Conservation (phyloP, 2,329 filamentous ascomycete species). For the Cercospora sp. region DNA sequence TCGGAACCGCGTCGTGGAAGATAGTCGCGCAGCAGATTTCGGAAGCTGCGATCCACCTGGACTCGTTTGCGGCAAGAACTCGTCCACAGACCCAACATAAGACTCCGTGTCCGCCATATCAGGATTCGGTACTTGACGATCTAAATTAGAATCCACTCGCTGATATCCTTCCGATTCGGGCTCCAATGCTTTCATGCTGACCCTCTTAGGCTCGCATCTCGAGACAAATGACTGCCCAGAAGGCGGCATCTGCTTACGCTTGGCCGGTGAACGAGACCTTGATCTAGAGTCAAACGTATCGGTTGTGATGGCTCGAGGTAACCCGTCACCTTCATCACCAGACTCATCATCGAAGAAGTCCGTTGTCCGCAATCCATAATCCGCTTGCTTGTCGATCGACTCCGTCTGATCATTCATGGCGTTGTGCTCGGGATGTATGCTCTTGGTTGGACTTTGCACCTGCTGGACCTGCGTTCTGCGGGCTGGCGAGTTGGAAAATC, state of each 20-base stretch:
- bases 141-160: conserved; percentile 27
- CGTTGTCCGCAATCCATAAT: conserved; percentile 33
- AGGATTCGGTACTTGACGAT: conserved; percentile 8
- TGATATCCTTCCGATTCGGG: conserved; percentile 32
- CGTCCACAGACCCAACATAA: conserved; percentile 35
- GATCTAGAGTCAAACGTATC: conserved; percentile 10
- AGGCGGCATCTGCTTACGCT: conserved; percentile 24
- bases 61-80: conserved; percentile 25
- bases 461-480: conserved; percentile 38
- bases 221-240: conserved; percentile 24
- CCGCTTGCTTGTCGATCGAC: conserved; percentile 35
- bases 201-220: conserved; percentile 26
- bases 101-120: conserved; percentile 23
- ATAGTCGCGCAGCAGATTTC: conserved; percentile 21
- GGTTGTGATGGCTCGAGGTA: conserved; percentile 6
- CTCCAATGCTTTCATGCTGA: conserved; percentile 22
- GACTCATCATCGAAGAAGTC: conserved; percentile 42
- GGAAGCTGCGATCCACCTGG: conserved; percentile 19
- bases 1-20: conserved; percentile 14
- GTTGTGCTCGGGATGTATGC: conserved; percentile 37
- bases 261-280: conserved; percentile 24
- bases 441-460: conserved; percentile 38
- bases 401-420: conserved; percentile 27
- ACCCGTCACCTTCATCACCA: conserved; percentile 27
- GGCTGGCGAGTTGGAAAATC: conserved; percentile 37